Evolutionary conservation across 2,329 filamentous ascomycete genomes (phyloP).

Genomic region (Tolypocladium nubicola): DNA sequence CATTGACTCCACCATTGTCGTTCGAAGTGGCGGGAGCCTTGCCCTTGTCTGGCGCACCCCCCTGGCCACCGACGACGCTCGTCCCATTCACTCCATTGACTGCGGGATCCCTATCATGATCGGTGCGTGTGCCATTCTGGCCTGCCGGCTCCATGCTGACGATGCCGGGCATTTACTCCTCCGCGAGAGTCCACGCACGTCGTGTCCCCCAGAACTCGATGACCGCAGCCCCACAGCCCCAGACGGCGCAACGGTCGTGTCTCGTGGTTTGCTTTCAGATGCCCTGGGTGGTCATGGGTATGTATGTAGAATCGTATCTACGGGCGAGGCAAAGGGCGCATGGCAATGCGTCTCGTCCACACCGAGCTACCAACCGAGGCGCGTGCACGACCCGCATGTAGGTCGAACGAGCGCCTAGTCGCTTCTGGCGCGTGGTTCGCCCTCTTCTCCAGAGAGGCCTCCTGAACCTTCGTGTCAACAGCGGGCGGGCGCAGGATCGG

Average conservation of each 20-base stretch:
- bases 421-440: neutral
- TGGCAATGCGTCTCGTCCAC: slow-evolving; percentile 11
- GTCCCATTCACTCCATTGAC: slow-evolving; percentile 34
- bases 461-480: neutral
- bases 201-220: slow-evolving; percentile 5
- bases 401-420: neutral
- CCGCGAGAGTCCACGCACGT: slow-evolving; percentile 2
- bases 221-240: slow-evolving; percentile 7
- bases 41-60: slow-evolving; percentile 21
- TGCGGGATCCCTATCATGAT: slow-evolving; percentile 41
- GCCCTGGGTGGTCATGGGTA: slow-evolving; percentile 10
- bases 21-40: slow-evolving; percentile 10
- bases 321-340: slow-evolving; percentile 8
- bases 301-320: slow-evolving; percentile 5
- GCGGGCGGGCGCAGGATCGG: neutral
- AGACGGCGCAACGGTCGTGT: slow-evolving; percentile 5
- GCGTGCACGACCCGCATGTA: slow-evolving; percentile 5
- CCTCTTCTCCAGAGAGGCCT: neutral
- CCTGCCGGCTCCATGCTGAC: slow-evolving; percentile 46
- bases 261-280: slow-evolving; percentile 4
- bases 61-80: slow-evolving; percentile 10
- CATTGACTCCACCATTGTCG: slow-evolving; percentile 14
- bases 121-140: slow-evolving; percentile 41
- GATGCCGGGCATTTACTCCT: slow-evolving; percentile 36
- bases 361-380: slow-evolving; percentile 9